Conservation (phyloP, 208 protist genomes). For the Trichomonas gallinae region DNA sequence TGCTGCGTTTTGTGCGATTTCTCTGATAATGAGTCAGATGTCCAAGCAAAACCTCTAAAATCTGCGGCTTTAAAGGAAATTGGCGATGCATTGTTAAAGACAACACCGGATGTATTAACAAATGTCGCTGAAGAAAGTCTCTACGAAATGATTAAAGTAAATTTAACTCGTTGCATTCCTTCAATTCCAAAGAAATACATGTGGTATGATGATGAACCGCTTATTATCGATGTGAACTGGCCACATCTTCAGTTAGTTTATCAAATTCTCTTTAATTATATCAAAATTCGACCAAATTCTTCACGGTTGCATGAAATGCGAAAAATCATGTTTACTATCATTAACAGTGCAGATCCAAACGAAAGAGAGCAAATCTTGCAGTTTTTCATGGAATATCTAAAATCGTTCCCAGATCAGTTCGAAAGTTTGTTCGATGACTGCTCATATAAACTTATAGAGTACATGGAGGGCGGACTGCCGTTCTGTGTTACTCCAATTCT, state of each 20-base stretch:
- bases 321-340: background rate
- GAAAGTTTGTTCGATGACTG: background rate
- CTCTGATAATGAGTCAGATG: background rate
- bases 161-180: background rate
- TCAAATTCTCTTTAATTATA: background rate
- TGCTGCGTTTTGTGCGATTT: background rate
- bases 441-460: background rate
- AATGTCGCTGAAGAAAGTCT: background rate
- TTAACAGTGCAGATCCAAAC: background rate
- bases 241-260: background rate
- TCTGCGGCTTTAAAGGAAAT: background rate
- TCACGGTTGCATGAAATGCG: background rate
- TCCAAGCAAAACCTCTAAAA: background rate
- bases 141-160: background rate
- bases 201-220: background rate
- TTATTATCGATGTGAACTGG: background rate
- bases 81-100: background rate
- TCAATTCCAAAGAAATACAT: background rate
- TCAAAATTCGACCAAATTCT: background rate
- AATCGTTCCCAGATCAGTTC: background rate
- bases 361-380: background rate
- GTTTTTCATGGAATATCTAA: background rate
- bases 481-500: slow-evolving; percentile 2
- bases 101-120: background rate
- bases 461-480: background rate